Evolutionary conservation across 2,329 filamentous ascomycete species (phyloP), one percentile per base, ranked within the genome.

Genomic region (Monilinia vaccinii-corymbosi): DNA sequence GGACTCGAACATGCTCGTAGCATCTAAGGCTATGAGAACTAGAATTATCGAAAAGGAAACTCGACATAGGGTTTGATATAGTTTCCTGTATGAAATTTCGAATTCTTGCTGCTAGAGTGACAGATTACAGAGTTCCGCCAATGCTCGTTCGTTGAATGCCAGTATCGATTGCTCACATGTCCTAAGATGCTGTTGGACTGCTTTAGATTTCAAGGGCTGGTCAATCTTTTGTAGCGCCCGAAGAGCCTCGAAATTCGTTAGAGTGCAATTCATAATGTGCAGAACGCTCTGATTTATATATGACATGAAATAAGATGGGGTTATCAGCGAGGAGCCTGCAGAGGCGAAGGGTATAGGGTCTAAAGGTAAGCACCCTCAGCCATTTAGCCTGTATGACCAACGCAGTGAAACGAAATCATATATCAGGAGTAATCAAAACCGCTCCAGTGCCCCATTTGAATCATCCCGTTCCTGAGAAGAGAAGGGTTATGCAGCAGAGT

Each of bases 1-100:
- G 56, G 68, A 67, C 53, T 66, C 66, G 50, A 66, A 69, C 64
- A 69, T 69, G 61, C 55, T 68, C 63, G 47, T 62, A 63, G 61
- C 61, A 47, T 64, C 64, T 62, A 61, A 63, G 61, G 66, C 63
- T 52, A 56, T 67, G 66, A 65, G 65, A 38, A 66, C 64, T 51
- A 61, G 45, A 61, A 67, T 50, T 32, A 49, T 59, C 64, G 62
- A 64, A 66, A 67, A 66, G 57, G 59, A 68, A 38, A 57, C 18
- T 57, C 32, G 25, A 50, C 51, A 55, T 55, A 55, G 51, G 38
- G 38, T 44, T 14, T 34, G 4, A 45, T 16, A 44, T 32, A 23
- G 25, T 45, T 44, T 55, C 13, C 14, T 44, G n/a, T 25, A 44
- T 32, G 11, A 31, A 32, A 23, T 32, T 31, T 32, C 28, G 34